Percentiles rank a stretch among this genome's conserved stretches.
Evolutionary conservation across 1,284 basidiomycete species (phyloP).

Genomic region (Porogramme epimiltina): DNA sequence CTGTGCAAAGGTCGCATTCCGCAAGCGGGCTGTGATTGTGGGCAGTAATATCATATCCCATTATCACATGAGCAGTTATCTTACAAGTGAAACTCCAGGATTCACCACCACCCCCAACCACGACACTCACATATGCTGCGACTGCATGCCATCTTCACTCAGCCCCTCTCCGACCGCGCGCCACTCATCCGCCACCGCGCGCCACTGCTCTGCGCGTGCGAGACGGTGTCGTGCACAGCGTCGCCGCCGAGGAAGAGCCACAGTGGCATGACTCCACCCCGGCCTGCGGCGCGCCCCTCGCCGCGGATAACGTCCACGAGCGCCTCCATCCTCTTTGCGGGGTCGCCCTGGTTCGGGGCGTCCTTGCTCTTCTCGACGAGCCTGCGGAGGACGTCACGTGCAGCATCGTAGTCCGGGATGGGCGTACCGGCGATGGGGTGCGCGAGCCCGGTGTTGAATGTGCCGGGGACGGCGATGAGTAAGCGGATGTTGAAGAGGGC

Average conservation of each 20-base stretch:
- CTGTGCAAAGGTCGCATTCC: no score
- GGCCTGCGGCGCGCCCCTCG: constrained; percentile 45
- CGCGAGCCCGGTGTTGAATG: constrained; percentile 47
- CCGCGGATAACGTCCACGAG: constrained; percentile 57
- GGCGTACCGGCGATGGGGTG: constrained; percentile 25
- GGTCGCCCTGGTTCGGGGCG: constrained; percentile 41
- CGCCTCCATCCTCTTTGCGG: constrained; percentile 50
- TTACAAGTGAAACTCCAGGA: no score
- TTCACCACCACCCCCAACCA: no score
- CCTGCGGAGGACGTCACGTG: constrained; percentile 30
- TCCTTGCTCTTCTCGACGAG: constrained; percentile 5
- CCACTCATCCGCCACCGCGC: no score
- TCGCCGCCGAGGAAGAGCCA: constrained; percentile 21
- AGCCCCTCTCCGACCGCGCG: no score
- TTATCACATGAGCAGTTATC: no score
- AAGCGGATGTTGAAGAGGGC: constrained; percentile 53
- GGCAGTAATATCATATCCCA: no score
- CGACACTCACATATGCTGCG: no score
- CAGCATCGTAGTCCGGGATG: constrained; percentile 45
- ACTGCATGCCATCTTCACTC: no score
- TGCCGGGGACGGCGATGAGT: constrained; percentile 53
- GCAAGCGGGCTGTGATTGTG: no score
- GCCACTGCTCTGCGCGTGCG: no score
- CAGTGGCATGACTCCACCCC: constrained; percentile 3
- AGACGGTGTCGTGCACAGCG: no score